Evolutionary conservation across 1,139 yeast species (phyloP).

Genomic region (Magnusiomyces suaveolens): DNA sequence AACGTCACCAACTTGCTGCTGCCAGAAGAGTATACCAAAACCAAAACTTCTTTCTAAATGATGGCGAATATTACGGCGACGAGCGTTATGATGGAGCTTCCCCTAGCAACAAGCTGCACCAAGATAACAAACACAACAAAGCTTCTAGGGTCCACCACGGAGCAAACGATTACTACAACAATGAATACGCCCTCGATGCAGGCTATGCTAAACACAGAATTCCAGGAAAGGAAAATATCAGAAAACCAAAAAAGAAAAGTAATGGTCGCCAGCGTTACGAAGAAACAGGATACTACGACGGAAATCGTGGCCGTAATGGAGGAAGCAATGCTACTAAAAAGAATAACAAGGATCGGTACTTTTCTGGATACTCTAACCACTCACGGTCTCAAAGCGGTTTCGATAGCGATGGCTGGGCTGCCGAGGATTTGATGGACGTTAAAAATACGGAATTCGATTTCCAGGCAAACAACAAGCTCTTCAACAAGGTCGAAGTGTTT

Average conservation of each 20-base stretch:
- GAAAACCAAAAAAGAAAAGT: background rate
- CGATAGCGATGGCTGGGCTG: constrained; percentile 42
- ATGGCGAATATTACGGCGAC: background rate
- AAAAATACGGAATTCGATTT: constrained; percentile 64
- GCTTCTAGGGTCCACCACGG: too few species aligned
- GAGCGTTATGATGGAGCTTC: background rate
- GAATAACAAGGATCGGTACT: background rate
- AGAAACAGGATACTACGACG: background rate
- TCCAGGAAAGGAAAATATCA: background rate
- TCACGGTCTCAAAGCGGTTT: constrained; percentile 11
- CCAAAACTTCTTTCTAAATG: background rate
- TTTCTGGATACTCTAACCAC: background rate
- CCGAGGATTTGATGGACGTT: constrained; percentile 42
- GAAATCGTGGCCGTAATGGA: background rate
- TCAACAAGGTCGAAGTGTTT: constrained; percentile 73
- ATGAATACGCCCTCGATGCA: background rate
- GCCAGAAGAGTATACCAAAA: background rate
- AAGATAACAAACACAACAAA: background rate
- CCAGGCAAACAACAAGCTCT: constrained; percentile 69
- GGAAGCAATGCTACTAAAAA: background rate
- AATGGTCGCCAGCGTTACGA: background rate
- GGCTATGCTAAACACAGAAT: background rate
- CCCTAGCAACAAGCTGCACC: background rate
- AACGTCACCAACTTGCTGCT: background rate
- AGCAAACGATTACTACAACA: background rate